Conservation (phyloP, 108 stramenopile species). For the Pinguiococcus pyrenoidosus region DNA sequence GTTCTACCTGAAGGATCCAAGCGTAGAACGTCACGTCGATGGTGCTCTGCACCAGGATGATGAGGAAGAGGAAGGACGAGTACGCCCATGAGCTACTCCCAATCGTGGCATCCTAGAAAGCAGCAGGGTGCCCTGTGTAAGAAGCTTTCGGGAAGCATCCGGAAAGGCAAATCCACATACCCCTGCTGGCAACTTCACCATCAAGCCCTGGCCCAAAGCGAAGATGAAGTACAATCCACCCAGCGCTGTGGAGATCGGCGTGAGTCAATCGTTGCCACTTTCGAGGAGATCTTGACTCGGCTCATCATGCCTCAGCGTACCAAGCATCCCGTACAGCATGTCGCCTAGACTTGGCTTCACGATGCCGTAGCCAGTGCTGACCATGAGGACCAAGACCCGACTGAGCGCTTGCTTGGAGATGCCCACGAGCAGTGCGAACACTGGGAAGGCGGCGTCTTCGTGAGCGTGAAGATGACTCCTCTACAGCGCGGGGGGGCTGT, state of each 20-base stretch:
- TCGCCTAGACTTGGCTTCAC: slow-evolving; percentile 9
- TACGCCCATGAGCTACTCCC: background rate
- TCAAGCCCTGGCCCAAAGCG: background rate
- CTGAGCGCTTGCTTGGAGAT: too few relatives aligned
- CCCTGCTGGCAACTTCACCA: background rate
- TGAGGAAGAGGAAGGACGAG: slow-evolving; percentile 3
- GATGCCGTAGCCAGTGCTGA: slow-evolving; percentile 14
- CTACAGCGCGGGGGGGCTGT: too few relatives aligned
- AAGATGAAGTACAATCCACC: slow-evolving; percentile 6
- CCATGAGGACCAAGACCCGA: slow-evolving; percentile 16
- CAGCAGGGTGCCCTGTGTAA: too few relatives aligned
- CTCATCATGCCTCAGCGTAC: too few relatives aligned
- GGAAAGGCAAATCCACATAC: too few relatives aligned
- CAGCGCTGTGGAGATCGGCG: too few relatives aligned
- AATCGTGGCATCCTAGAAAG: background rate
- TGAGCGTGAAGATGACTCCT: too few relatives aligned
- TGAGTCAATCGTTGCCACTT: too few relatives aligned
- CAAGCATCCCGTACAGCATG: slow-evolving; percentile 5
- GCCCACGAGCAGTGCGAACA: too few relatives aligned
- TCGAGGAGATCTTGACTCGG: too few relatives aligned
- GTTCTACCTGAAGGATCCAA: slow-evolving; percentile 4
- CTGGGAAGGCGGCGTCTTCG: too few relatives aligned
- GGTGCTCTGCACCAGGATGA: background rate
- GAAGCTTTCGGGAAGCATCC: too few relatives aligned
- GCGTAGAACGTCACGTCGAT: slow-evolving; percentile 7